A percentile compares a stretch with the other conserved stretches of the same genome.
Conservation (phyloP, 495 filamentous ascomycete genomes). For the Xylaria telfairii region DNA sequence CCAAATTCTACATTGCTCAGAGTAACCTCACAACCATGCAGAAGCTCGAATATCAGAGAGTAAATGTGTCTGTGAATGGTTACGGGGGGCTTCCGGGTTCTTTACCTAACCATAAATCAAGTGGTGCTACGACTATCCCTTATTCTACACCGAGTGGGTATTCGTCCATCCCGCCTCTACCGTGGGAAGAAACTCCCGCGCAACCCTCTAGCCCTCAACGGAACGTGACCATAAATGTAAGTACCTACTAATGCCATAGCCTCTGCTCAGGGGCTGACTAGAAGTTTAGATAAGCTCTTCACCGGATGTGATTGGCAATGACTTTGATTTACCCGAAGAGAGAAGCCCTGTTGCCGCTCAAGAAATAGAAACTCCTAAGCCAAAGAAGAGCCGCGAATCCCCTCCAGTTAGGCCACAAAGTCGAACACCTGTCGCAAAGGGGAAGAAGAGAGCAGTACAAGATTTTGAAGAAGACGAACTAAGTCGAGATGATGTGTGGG, state of each 20-base stretch:
- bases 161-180: constrained; percentile 34
- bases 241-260: constrained; percentile 7
- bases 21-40: constrained; percentile 42
- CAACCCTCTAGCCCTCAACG: constrained; percentile 23
- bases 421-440: constrained; percentile 17
- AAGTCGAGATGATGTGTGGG: constrained; percentile 19
- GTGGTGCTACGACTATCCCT: constrained; percentile 34
- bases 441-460: constrained; percentile 26
- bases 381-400: constrained; percentile 11
- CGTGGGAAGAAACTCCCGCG: constrained; percentile 30
- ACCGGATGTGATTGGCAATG: constrained; percentile 32
- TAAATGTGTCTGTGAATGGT: constrained; percentile 28
- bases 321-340: constrained; percentile 13
- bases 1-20: constrained; percentile 38
- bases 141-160: constrained; percentile 39
- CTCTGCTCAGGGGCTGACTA: constrained; percentile 17
- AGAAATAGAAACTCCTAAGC: constrained; percentile 6
- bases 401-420: background rate
- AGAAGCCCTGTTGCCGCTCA: background rate
- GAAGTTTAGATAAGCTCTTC: constrained; percentile 35
- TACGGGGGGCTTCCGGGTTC: constrained; percentile 27
- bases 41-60: constrained; percentile 39
- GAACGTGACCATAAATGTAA: constrained; percentile 28
- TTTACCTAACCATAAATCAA: constrained; percentile 34
- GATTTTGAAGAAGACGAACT: constrained; percentile 36